Conservation (phyloP, 352 stramenopile genomes). For the Blastocystis sp. region DNA sequence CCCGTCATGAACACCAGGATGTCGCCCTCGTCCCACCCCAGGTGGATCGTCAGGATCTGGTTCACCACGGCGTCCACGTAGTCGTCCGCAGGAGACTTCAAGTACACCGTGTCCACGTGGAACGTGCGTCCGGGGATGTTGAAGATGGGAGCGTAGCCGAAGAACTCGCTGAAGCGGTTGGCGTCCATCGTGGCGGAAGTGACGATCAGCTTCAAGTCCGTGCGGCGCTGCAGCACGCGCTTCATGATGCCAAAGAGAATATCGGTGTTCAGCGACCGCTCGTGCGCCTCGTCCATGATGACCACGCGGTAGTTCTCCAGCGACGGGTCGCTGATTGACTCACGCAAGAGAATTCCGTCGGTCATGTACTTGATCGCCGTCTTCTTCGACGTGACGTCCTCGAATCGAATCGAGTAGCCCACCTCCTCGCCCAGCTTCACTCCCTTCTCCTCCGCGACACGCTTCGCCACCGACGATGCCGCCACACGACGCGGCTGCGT, state of each 20-base stretch:
- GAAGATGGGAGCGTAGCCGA: constrained; percentile 85
- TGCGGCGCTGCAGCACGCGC: constrained; percentile 74
- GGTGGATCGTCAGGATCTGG: constrained; percentile 91
- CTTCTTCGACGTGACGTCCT: constrained; percentile 81
- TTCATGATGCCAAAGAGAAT: constrained; percentile 82
- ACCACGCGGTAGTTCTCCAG: constrained; percentile 75
- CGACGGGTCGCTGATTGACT: constrained; percentile 78
- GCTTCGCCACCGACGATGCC: constrained; percentile 93
- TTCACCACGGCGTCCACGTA: constrained; percentile 94
- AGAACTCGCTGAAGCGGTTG: constrained; percentile 89
- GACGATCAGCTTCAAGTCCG: constrained; percentile 78
- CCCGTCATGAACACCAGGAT: constrained; percentile 98
- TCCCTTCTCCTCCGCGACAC: constrained; percentile 90
- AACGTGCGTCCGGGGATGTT: constrained; percentile 80
- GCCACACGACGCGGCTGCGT: constrained; percentile 93
- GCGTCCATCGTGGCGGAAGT: constrained; percentile 90
- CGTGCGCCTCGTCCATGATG: constrained; percentile 86
- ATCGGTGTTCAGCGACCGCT: constrained; percentile 82
- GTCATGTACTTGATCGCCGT: constrained; percentile 94
- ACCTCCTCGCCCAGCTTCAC: constrained; percentile 78
- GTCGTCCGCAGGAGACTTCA: constrained; percentile 85
- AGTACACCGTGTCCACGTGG: constrained; percentile 72
- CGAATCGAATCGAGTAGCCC: constrained; percentile 82
- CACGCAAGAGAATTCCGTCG: constrained; percentile 76
- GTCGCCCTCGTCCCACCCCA: constrained; percentile 81